Base-by-base conservation (phyloP, 305 asterid species). In the Rubia balearica region DNA sequence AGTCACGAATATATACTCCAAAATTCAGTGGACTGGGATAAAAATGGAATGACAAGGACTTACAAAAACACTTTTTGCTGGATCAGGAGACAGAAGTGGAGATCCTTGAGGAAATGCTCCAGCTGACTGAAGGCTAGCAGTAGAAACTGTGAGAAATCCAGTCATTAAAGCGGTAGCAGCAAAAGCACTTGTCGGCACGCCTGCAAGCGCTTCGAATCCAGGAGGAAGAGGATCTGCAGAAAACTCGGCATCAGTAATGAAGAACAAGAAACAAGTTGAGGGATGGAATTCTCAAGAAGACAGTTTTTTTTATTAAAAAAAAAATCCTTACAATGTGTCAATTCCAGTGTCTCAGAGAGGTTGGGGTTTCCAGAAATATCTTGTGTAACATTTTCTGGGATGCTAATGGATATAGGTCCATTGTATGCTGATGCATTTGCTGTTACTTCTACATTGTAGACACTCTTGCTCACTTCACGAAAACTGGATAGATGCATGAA, bases 311-410 rank as follows among this genome's bases (percentile, higher is more conserved):
- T 27, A 1, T 27, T 27, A 27, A 27, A 27, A 27, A 27, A 27
- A 0, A 27, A 27, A 0, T 71, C 49, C 92, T 75, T 85, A 94
- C 98, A 89, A 65, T 89, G 98, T 77, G 71, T 81, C 79, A 94
- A 85, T 81, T 79, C 90, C 51, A 94, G 95, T 61, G 80, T 80
- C 69, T 91, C 88, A 21, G 97, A 89, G 33, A 85, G 86, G 72
- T 94, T 94, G 76, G 80, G 76, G 74, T 91, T 94, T 74, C 98
- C 96, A 19, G 96, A 85, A 60, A 94, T 88, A 77, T 94, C 98
- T 1, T 83, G 80, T 11, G 97, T 89, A 48, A 84, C 75, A 70
- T 91, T 91, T 82, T 94, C 97, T n/a, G 95, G 96, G 68, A 94
- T 69, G 67, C 60, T 81, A 71, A 91, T 77, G 13, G 87, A 87